Base-by-base conservation (phyloP, 2,329 filamentous ascomycete species). In the Helotiales sp. region DNA sequence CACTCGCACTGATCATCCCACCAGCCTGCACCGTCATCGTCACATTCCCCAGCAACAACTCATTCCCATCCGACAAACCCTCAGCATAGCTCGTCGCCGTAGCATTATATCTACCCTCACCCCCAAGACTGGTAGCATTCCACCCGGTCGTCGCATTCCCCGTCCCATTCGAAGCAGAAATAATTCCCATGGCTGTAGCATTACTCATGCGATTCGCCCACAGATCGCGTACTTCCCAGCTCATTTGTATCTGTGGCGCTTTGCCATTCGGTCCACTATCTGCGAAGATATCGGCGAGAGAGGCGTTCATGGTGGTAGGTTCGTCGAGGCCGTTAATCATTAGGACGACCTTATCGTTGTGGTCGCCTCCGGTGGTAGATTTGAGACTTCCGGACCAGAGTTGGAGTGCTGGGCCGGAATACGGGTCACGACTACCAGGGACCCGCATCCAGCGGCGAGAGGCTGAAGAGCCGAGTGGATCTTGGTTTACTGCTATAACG, bases 161-260 rank as follows among this genome's bases (percentile, higher is more conserved):
- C 22, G 74, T 69, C 6, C 76, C 75, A 11, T 76, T 75, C 2
- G 76, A 80, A 0, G 80, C 80, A 60, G 80, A 78, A 13, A 86
- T 78, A 32, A 86, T 79, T 0, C 77, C 75, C 26, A 74, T 72
- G 0, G 84, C 83, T 45, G 81, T 80, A 2, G 75, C 78, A 54
- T 82, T 77, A 22, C 75, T 78, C 83, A 88, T 86, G n/a, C 85
- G 78, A 67, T 83, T 82, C 3, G 80, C 84, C 85, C 85, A 87
- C 1, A 87, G 77, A 72, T 87, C 85, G 57, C 82, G 82, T 6
- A 87, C 77, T 68, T 86, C 84, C 84, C 84, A 87, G 0, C 75
- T 77, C 69, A 80, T 75, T 26, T 77, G 73, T 0, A 82, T 74
- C 73, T 84, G 78, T 0, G 75, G 66, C 0, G 81, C 82, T 0